Base-by-base conservation (phyloP, 208 protist genomes). In the Tritrichomonas musculus region DNA sequence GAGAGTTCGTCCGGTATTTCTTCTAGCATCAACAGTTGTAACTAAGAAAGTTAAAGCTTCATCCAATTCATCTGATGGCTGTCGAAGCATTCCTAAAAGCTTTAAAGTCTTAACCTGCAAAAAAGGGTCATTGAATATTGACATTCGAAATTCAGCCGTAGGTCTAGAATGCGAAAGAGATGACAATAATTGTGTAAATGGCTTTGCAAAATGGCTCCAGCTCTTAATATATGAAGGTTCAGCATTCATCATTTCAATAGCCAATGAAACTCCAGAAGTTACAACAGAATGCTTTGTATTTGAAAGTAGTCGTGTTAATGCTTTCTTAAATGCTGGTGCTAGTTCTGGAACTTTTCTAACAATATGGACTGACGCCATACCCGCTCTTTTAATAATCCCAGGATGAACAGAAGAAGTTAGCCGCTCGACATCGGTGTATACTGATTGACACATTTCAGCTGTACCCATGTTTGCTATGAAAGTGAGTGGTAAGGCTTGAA, bases 41-140 rank as follows among this genome's bases (percentile, higher is more conserved):
- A 88, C 47, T 17, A 88, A 14, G 44, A 36, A 53, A 3, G 44
- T 44, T 27, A 88, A 47, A 49, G 57, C 27, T 20, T 57, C 47
- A n/a, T 88, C 77, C 3, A 49, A 33, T 8, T 88, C 77, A 39
- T 88, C 47, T 39, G 77, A 44, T 14, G 44, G 44, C 47, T n/a
- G 14, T 14, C 57, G 77, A 49, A 88, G 77, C 0, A 88, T 8
- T 60, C 41, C 47, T 17, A 88, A 30, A 39, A 49, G 41, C 22
- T 47, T 5, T 4, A 88, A 14, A 27, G 77, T 57, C 41, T 57
- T 88, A 14, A 88, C 57, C 57, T 88, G 77, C 41, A 88, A 33
- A 88, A 88, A 88, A 57, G 77, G 77, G 57, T 88, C 77, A 57
- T 47, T 39, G 77, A 55, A 88, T 27, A 53, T 88, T 25, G 44